Evolutionary conservation across 2,329 filamentous ascomycete genomes (phyloP), one percentile per base, ranked within the genome.

Genomic region (Aspergillus proliferans): DNA sequence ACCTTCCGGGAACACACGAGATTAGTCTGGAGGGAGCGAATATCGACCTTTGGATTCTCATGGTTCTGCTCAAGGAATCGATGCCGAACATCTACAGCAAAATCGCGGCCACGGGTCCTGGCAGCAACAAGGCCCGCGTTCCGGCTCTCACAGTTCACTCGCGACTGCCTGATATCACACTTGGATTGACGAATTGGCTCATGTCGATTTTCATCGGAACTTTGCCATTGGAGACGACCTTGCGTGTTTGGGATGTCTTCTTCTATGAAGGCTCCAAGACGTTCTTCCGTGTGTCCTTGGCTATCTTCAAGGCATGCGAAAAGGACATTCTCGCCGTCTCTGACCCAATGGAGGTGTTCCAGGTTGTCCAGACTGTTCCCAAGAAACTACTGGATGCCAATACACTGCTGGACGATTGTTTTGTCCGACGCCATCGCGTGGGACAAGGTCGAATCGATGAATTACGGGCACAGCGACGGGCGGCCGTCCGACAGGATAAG

Each of bases 171-270:
- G 91, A 92, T 10, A 92, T 97, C 56, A 93, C 88, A 0, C 79
- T 97, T 4, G 94, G 90, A 58, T 89, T 93, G 69, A 95, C 91
- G 8, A 88, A 91, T 3, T 97, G 92, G 92, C 94, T 97, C 69
- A 96, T 97, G 92, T 94, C 88, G 44, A 87, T 93, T 60, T 96
- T 93, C 68, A 93, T 96, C 52, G 90, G 91, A 47, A 95, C 88
- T 0, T 74, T 97, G 15, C 92, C 92, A 2, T 90, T 95, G 53
- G 92, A 97, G 71, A 89, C 86, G 15, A 92, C 91, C 0, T 79
- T 96, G 15, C 86, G 92, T 6, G 88, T 96, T 1, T 97, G 92
- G 92, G 92, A 97, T 60, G 83, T 89, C 1, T 91, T 97, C 64
- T 95, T 96, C 67, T 95, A 94, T 68, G 92, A 97, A 69, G 92